Conservation (phyloP, 2,329 filamentous ascomycete species). For the Venturia oleaginea region DNA sequence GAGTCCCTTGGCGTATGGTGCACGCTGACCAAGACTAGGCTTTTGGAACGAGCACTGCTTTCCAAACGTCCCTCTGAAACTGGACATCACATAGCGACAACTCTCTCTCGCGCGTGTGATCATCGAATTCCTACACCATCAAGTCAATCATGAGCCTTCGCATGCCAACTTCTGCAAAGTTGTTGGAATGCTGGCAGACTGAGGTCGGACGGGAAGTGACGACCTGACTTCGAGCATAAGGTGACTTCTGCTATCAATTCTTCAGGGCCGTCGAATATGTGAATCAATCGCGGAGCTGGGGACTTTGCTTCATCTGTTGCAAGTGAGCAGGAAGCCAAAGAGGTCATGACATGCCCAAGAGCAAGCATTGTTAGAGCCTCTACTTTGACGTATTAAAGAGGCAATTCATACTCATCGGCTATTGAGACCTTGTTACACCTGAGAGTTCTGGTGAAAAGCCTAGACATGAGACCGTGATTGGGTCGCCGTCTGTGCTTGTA, state of each 20-base stretch:
- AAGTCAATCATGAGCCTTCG: not conserved
- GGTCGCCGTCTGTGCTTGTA: too few species aligned
- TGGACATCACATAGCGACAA: not conserved
- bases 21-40: not conserved
- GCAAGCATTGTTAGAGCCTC: too few species aligned
- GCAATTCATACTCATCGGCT: not conserved
- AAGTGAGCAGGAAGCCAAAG: not conserved
- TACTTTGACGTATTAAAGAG: too few species aligned
- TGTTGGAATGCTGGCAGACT: not conserved
- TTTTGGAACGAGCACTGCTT: not conserved
- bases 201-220: not conserved
- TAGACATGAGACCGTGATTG: not conserved
- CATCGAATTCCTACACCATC: not conserved
- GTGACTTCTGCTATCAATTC: too few species aligned
- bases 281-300: too few species aligned
- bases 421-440: not conserved
- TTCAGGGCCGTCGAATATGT: too few species aligned
- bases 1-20: not conserved
- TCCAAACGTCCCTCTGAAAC: not conserved
- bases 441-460: not conserved
- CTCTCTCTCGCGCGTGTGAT: not conserved
- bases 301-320: not conserved
- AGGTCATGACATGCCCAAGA: too few species aligned
- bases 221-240: too few species aligned
- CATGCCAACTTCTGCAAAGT: not conserved